A percentile compares a stretch with the other conserved stretches of the same genome.
Evolutionary conservation across 108 stramenopile species (phyloP).

Genomic region (Nannochloropsis salina): DNA sequence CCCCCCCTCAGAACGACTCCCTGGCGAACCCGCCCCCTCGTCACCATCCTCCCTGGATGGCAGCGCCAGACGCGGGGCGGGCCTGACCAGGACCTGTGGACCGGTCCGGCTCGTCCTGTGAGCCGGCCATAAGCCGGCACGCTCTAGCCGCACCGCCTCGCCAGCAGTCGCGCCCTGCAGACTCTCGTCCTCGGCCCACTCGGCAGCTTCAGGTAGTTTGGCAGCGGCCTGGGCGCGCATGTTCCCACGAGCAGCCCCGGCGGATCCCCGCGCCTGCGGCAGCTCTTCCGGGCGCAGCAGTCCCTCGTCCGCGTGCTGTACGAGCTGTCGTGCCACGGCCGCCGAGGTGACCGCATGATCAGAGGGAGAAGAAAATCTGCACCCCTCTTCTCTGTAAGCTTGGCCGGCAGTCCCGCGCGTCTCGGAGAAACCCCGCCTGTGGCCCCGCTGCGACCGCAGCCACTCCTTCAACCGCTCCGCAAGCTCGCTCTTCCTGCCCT

Average conservation of each 20-base stretch:
- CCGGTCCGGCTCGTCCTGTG: background rate
- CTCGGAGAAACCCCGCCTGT: background rate
- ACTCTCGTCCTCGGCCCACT: background rate
- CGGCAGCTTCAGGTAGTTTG: background rate
- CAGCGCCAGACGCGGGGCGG: background rate
- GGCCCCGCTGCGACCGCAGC: background rate
- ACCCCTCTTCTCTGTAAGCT: too few species aligned
- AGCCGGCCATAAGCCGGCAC: background rate
- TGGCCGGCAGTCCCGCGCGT: too few species aligned
- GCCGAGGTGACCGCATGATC: background rate
- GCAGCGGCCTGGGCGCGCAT: background rate
- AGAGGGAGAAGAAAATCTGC: background rate
- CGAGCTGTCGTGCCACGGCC: background rate
- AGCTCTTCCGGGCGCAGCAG: background rate
- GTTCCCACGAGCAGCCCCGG: background rate
- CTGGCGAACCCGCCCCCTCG: background rate
- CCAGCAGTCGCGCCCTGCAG: background rate
- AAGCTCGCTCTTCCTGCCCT: constrained; percentile 14
- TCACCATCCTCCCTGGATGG: background rate
- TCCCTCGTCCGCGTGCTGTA: background rate
- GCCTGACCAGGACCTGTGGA: background rate
- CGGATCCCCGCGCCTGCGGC: background rate
- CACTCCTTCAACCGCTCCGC: background rate
- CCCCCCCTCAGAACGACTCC: background rate
- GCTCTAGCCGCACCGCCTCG: background rate